Evolutionary conservation across 495 filamentous ascomycete species (phyloP).

Genomic region (Neurospora discreta): DNA sequence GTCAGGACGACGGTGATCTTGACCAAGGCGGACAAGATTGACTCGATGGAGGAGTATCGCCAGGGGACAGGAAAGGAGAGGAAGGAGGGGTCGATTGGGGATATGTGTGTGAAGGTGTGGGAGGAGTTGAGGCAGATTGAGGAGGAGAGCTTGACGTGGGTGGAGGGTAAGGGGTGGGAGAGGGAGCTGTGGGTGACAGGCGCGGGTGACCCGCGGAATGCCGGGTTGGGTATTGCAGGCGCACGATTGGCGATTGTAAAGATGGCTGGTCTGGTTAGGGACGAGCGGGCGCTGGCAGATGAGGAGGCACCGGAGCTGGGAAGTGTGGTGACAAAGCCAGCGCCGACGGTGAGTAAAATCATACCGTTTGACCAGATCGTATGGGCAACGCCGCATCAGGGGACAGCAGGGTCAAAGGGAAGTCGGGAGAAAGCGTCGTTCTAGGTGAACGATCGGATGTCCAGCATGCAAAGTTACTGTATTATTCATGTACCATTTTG

Average conservation of each 20-base stretch:
- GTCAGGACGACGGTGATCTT: slow-evolving; percentile 72
- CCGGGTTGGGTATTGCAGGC: slow-evolving; percentile 17
- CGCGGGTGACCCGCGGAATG: slow-evolving; percentile 24
- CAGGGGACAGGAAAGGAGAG: slow-evolving; percentile 1
- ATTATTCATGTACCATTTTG: slow-evolving; percentile 3
- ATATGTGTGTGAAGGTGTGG: slow-evolving; percentile 27
- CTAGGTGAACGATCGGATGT: neutral
- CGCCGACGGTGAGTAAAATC: slow-evolving; percentile 6
- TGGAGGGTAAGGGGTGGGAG: slow-evolving; percentile 32
- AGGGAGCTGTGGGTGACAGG: slow-evolving; percentile 39
- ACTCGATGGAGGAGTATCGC: neutral
- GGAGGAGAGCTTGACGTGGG: slow-evolving; percentile 13
- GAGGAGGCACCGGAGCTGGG: slow-evolving; percentile 2
- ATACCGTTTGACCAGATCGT: slow-evolving; percentile 22
- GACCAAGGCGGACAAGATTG: slow-evolving; percentile 63
- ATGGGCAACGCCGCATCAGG: neutral
- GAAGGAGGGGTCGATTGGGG: slow-evolving; percentile 16
- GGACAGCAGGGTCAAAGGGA: neutral
- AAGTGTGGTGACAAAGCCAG: neutral
- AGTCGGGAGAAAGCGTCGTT: neutral
- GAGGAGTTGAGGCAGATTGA: slow-evolving; percentile 25
- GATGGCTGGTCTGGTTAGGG: slow-evolving; percentile 27
- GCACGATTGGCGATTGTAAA: slow-evolving; percentile 29
- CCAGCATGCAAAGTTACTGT: neutral
- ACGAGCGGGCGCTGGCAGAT: slow-evolving; percentile 5